Evolutionary conservation across 1,284 basidiomycete genomes (phyloP), one percentile per base, ranked within the genome.

Genomic region (Fereydounia khargensis): DNA sequence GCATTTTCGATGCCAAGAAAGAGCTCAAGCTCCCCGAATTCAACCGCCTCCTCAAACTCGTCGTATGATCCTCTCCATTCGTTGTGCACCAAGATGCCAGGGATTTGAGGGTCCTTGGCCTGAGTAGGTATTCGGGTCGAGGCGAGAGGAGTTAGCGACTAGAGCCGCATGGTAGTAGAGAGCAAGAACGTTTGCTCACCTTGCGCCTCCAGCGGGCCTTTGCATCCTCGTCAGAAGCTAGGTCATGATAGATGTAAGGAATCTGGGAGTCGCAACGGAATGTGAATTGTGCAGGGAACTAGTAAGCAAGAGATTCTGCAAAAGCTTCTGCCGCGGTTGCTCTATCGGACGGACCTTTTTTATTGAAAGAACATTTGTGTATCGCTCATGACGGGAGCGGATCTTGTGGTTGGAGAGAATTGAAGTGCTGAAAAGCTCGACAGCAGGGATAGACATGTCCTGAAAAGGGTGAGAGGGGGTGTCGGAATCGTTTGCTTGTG

Each of bases 391-490:
- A 7, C 70, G 56, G 14, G 51, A 45, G 22, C 73, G 56, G 2
- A 72, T 59, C 35, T 63, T 63, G 49, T 70, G 68, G 39, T 75
- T 73, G 38, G 63, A 65, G 19, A 74, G 56, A 41, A 75, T 75
- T 23, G 70, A 74, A 19, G 73, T 75, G 47, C 63, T 70, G 56
- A 75, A 75, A n/a, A 75, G 66, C 53, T 75, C 73, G 22, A 75
- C 61, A 3, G 59, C 55, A 13, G 59, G 43, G 10, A 45, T 27
- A n/a, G 43, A 30, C n/a, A n/a, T n/a, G n/a, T n/a, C n/a, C n/a
- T n/a, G n/a, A n/a, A n/a, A n/a, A n/a, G n/a, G n/a, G n/a, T n/a
- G n/a, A n/a, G n/a, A n/a, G n/a, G n/a, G n/a, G n/a, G n/a, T n/a
- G n/a, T n/a, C n/a, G n/a, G n/a, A n/a, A n/a, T n/a, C n/a, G n/a